phyloP scores from a whole-genome alignment of 306 rosid species.

The Carpinus fangiana region DNA sequence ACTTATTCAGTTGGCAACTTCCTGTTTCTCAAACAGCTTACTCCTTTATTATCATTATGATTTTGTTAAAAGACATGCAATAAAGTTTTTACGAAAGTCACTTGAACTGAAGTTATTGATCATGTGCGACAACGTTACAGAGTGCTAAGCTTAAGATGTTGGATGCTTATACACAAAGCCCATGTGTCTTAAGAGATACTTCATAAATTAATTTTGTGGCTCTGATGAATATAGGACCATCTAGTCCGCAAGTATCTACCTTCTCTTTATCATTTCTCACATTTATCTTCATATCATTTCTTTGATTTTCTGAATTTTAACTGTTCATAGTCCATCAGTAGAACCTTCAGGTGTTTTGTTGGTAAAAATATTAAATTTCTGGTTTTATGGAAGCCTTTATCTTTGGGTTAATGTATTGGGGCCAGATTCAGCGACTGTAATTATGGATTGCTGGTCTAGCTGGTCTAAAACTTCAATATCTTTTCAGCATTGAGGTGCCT shows the following conservation, averaged over 20 bases:
- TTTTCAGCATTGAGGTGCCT: background rate
- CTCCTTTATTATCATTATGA: background rate
- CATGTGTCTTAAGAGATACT: background rate
- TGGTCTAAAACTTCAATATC: background rate
- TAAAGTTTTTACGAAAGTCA: constrained; percentile 8
- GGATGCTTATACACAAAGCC: background rate
- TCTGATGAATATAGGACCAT: background rate
- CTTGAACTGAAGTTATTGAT: background rate
- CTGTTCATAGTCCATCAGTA: background rate
- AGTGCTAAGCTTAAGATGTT: background rate
- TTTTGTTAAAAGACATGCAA: background rate
- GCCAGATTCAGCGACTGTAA: background rate
- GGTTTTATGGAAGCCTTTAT: background rate
- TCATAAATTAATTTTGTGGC: background rate
- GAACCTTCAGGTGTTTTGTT: background rate
- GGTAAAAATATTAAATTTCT: background rate
- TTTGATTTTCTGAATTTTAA: background rate
- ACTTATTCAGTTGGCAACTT: constrained; percentile 3
- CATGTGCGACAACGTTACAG: background rate
- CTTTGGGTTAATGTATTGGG: background rate
- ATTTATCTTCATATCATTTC: background rate
- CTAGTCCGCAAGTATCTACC: background rate
- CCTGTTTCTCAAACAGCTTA: background rate
- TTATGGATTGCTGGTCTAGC: background rate
- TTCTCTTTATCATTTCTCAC: background rate